Percentiles rank a stretch among this genome's conserved stretches.
Evolutionary conservation across 1,284 basidiomycete genomes (phyloP).

Genomic region (Ceratobasidium sp.): DNA sequence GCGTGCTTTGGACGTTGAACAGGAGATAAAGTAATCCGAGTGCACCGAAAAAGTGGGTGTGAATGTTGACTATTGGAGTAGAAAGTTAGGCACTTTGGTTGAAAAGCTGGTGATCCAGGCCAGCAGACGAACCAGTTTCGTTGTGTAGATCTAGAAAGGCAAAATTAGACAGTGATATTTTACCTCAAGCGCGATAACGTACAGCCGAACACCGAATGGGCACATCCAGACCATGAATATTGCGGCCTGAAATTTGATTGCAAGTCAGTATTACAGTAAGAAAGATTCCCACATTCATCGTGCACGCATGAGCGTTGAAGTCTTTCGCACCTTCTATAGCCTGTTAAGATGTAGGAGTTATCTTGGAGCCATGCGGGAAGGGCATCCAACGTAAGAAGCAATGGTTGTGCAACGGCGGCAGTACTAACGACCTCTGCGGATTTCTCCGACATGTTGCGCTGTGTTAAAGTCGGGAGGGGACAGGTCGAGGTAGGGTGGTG

Average conservation of each 20-base stretch:
- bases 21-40: slow-evolving; percentile 74
- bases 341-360: slow-evolving; percentile 43
- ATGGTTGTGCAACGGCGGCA: slow-evolving; percentile 30
- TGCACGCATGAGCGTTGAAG: neutral
- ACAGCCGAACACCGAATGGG: slow-evolving; percentile 81
- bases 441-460: slow-evolving; percentile 15
- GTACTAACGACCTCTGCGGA: slow-evolving; percentile 25
- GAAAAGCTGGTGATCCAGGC: slow-evolving; percentile 29
- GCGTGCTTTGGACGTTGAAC: slow-evolving; percentile 65
- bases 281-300: neutral
- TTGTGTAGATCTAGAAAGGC: slow-evolving; percentile 79
- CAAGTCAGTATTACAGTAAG: slow-evolving; percentile 16
- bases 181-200: slow-evolving; percentile 57
- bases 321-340: slow-evolving; percentile 29
- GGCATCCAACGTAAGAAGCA: slow-evolving; percentile 26
- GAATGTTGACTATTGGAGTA: slow-evolving; percentile 81
- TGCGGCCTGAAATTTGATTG: slow-evolving; percentile 65
- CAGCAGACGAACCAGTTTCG: slow-evolving; percentile 72
- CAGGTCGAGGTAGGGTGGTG: neutral
- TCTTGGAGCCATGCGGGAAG: slow-evolving; percentile 44
- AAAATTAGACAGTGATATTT: slow-evolving; percentile 33
- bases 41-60: slow-evolving; percentile 86
- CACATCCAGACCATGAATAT: slow-evolving; percentile 74
- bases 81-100: slow-evolving; percentile 16
- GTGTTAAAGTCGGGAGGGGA: slow-evolving; percentile 4